These are phyloP conservation scores for Mrakia gelida DNA, from an alignment of 768 basidiomycete species.

Conservation along the genomic window DNA sequence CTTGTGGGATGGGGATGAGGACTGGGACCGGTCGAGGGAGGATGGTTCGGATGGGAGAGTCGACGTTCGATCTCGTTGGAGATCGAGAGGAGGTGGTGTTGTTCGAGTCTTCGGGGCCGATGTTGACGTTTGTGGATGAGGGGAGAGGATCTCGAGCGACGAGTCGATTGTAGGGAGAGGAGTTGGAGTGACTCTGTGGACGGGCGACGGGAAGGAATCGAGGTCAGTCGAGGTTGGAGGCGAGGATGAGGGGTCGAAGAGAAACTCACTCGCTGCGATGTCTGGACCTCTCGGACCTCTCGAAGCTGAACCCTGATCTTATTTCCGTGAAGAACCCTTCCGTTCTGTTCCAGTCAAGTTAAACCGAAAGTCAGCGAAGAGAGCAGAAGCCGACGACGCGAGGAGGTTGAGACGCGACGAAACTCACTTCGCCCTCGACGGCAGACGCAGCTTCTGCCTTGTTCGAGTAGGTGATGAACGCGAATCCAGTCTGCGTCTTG, in stretches of 20 bases:
- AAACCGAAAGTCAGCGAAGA: not conserved
- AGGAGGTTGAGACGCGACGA: not conserved
- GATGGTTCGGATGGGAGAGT: not conserved
- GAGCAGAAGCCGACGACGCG: not conserved
- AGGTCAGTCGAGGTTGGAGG: not conserved
- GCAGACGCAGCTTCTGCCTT: not conserved
- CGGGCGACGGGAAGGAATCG: not conserved
- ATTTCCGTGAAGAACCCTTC: not conserved
- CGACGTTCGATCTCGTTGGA: not conserved
- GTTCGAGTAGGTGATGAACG: constrained; percentile 8
- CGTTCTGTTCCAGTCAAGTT: not conserved
- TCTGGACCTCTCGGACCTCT: not conserved
- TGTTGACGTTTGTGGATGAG: too few relatives aligned
- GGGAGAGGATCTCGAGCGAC: not conserved
- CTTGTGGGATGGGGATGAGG: not conserved
- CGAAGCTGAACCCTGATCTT: constrained; percentile 10
- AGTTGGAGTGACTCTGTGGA: not conserved
- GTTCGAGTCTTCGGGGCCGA: not conserved
- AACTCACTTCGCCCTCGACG: not conserved
- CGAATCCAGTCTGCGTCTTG: not conserved
- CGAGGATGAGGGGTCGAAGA: not conserved
- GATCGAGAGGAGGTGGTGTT: not conserved
- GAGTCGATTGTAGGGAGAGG: not conserved
- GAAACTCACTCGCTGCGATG: not conserved
- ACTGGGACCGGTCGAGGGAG: not conserved